Evolutionary conservation across 2,329 filamentous ascomycete genomes (phyloP), one percentile per base, ranked within the genome.

Genomic region (Phoma sp.): DNA sequence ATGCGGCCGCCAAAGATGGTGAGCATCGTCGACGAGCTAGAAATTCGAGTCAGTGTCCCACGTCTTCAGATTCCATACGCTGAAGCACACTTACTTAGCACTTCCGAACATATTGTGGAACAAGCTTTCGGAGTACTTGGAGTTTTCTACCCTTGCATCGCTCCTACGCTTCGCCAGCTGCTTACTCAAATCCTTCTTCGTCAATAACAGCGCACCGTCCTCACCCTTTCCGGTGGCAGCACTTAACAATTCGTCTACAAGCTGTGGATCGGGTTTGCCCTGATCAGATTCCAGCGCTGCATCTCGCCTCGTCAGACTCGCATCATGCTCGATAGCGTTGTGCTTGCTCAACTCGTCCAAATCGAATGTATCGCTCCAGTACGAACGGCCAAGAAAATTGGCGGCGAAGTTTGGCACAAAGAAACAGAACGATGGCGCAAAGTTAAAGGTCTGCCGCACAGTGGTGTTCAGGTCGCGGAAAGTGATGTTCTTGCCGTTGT

Each of bases 81-180:
- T 4, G 7, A 2, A 13, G 22, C 22, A 13, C 17, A 62, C 71
- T 56, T 61, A 74, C 72, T 75, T 74, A 17, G 76, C 71, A 50
- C 71, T 74, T n/a, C 76, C 76, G 55, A 78, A 78, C 51, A 73
- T 68, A 51, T 77, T 78, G 50, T 77, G 75, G 53, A 73, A 73
- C 22, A 69, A 60, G 39, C 63, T 72, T 49, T 74, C 71, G 2
- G 62, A 65, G 44, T 77, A 78, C 1, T 68, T 61, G 25, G 69
- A 61, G 45, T 78, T 78, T 27, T 70, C 71, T 40, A 60, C 69
- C 44, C 63, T 70, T 0, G 74, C 72, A 51, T 76, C 74, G 12
- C 64, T 62, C 47, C 76, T 68, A 49, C 73, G 63, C 61, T 70
- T 74, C 21, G 66, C 68, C 56, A 75, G 45, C 21, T 69, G 67